A percentile compares a stretch with the other conserved stretches of the same genome.
Conservation (phyloP, 768 basidiomycete species). For the Lactarius indigo region DNA sequence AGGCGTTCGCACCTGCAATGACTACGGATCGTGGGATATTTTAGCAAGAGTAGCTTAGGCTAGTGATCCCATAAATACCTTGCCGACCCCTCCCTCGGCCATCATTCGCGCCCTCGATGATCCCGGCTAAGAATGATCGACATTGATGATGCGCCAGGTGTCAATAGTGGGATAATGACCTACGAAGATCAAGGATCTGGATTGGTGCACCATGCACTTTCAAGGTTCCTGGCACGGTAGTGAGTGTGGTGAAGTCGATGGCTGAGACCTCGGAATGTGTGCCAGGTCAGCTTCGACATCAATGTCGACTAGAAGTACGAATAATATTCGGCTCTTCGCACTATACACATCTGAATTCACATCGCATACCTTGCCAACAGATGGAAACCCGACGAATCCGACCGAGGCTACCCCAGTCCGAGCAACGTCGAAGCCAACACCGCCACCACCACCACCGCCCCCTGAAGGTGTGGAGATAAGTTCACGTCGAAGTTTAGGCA, state of each 20-base stretch:
- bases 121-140: constrained; percentile 63
- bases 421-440: constrained; percentile 96
- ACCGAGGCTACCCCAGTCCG: constrained; percentile 97
- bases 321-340: constrained; percentile 14
- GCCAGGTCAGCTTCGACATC: constrained; percentile 94
- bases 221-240: constrained; percentile 91
- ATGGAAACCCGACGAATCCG: constrained; percentile 88
- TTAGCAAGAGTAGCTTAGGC: not conserved
- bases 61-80: constrained; percentile 43
- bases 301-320: constrained; percentile 65
- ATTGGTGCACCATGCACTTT: constrained; percentile 96
- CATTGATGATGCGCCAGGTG: not conserved
- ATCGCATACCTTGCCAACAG: constrained; percentile 78
- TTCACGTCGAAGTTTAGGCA: constrained; percentile 94
- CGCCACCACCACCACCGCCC: constrained; percentile 83
- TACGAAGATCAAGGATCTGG: constrained; percentile 89
- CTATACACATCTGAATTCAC: not conserved
- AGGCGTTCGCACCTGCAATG: constrained; percentile 61
- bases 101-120: constrained; percentile 97
- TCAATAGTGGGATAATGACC: constrained; percentile 30
- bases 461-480: constrained; percentile 75
- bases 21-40: constrained; percentile 40
- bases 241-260: constrained; percentile 95
- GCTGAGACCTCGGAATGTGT: constrained; percentile 95
- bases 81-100: constrained; percentile 96